Conservation (phyloP, 2,329 filamentous ascomycete species). For the Drechslerella dactyloides region DNA sequence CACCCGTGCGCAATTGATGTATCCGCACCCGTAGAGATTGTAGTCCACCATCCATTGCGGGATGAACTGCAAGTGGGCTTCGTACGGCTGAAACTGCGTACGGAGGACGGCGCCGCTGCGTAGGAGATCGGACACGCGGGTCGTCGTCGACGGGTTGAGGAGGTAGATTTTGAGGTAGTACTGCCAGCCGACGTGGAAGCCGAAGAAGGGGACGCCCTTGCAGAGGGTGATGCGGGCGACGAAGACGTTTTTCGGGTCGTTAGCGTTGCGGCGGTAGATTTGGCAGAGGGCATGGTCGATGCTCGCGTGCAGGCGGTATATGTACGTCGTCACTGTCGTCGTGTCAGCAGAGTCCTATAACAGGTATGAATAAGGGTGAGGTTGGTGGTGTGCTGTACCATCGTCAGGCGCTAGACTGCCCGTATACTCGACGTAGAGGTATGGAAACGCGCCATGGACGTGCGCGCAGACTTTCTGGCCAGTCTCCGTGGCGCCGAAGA, state of each 20-base stretch:
- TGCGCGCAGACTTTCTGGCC: conserved; percentile 96
- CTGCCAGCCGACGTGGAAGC: conserved; percentile 88
- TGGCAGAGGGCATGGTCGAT: conserved; percentile 89
- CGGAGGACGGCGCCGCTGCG: conserved; percentile 88
- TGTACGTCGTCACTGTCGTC: conserved; percentile 72
- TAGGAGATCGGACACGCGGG: conserved; percentile 82
- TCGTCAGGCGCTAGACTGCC: conserved; percentile 71
- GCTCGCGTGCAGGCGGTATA: conserved; percentile 77
- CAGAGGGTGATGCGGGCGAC: conserved; percentile 77
- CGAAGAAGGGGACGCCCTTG: conserved; percentile 94
- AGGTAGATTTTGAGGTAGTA: conserved; percentile 95
- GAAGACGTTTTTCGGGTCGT: conserved; percentile 4
- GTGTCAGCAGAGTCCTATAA: too few species aligned
- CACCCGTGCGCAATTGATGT: conserved; percentile 74
- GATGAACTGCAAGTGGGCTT: conserved; percentile 89
- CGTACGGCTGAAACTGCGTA: conserved; percentile 83
- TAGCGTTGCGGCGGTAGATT: conserved; percentile 72
- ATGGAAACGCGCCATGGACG: conserved; percentile 93
- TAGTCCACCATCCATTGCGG: conserved; percentile 99
- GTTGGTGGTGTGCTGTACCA: conserved; percentile 61
- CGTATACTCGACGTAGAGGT: conserved; percentile 87
- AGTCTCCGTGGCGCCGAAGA: conserved; percentile 91
- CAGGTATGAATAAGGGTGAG: too few species aligned
- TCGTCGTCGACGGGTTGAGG: conserved; percentile 84
- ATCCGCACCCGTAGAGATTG: conserved; percentile 92